Conservation (phyloP, 345 rosid species). For the Erodium maritimum region DNA sequence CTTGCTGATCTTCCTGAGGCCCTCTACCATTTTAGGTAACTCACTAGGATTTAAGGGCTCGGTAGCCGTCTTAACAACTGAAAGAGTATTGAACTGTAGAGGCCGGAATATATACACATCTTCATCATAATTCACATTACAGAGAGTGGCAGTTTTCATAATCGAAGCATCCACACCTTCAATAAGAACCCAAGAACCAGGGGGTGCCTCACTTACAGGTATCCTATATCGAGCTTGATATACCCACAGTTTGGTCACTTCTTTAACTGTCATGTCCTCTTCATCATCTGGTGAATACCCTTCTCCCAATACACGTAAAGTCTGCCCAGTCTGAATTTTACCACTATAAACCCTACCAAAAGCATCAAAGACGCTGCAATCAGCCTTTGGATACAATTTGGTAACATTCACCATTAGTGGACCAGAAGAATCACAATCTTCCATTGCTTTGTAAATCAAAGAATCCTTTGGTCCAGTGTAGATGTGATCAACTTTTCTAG, state of each 20-base stretch:
- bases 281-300: conserved; percentile 97
- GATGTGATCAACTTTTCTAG: conserved; percentile 67
- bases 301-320: conserved; percentile 82
- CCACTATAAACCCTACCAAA: conserved; percentile 94
- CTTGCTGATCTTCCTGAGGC: conserved; percentile 92
- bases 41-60: conserved; percentile 98
- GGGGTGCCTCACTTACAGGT: conserved; percentile 90
- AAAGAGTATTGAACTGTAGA: conserved; percentile 86
- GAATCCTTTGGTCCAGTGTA: conserved; percentile 79
- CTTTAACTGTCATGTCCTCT: conserved; percentile 92
- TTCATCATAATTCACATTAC: conserved; percentile 55
- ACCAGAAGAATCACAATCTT: conserved; percentile 74
- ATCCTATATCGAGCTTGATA: conserved; percentile 89
- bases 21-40: conserved; percentile 99
- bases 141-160: conserved; percentile 91
- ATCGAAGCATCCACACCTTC: conserved; percentile 97
- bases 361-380: conserved; percentile 92
- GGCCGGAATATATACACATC: conserved; percentile 79
- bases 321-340: conserved; percentile 83
- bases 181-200: conserved; percentile 95
- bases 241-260: conserved; percentile 87
- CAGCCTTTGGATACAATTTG: conserved; percentile 90
- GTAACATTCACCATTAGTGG: conserved; percentile 95
- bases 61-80: conserved; percentile 96
- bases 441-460: conserved; percentile 62